phyloP scores from a whole-genome alignment of 306 rosid genomes.

The Oemleria cerasiformis region DNA sequence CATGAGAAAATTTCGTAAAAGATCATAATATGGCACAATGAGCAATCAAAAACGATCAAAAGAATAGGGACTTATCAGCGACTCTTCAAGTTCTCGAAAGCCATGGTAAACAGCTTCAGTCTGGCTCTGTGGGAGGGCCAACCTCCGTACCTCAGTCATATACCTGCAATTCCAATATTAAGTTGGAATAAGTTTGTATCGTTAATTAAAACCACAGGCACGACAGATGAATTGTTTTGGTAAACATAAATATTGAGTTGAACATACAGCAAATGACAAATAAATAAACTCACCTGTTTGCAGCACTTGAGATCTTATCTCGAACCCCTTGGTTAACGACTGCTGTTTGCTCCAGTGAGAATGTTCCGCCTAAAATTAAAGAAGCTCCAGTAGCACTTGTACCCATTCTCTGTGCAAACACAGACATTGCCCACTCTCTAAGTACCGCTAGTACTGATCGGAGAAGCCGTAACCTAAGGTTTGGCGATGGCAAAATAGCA shows the following conservation, averaged over 20 bases:
- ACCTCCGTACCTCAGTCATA: slow-evolving; percentile 86
- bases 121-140: slow-evolving; percentile 82
- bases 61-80: slow-evolving; percentile 69
- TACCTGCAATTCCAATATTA: slow-evolving; percentile 49
- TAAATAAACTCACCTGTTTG: slow-evolving; percentile 68
- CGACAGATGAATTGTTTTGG: neutral
- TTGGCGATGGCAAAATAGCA: slow-evolving; percentile 82
- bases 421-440: slow-evolving; percentile 89
- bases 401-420: slow-evolving; percentile 74
- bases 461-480: slow-evolving; percentile 80
- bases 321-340: slow-evolving; percentile 77
- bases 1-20: slow-evolving; percentile 33
- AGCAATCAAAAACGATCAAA: slow-evolving; percentile 62
- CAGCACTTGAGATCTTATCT: slow-evolving; percentile 85
- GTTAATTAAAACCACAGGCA: too few relatives aligned
- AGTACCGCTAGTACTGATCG: slow-evolving; percentile 86
- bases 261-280: slow-evolving; percentile 4
- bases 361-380: slow-evolving; percentile 68
- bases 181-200: neutral
- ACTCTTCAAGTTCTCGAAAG: slow-evolving; percentile 87
- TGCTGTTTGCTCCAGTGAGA: slow-evolving; percentile 60
- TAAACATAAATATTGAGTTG: neutral
- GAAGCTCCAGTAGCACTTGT: slow-evolving; percentile 61
- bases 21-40: slow-evolving; percentile 29
- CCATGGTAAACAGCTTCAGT: slow-evolving; percentile 78